Base-by-base conservation (phyloP, 257 asterid genomes). In the Coffea canephora region DNA sequence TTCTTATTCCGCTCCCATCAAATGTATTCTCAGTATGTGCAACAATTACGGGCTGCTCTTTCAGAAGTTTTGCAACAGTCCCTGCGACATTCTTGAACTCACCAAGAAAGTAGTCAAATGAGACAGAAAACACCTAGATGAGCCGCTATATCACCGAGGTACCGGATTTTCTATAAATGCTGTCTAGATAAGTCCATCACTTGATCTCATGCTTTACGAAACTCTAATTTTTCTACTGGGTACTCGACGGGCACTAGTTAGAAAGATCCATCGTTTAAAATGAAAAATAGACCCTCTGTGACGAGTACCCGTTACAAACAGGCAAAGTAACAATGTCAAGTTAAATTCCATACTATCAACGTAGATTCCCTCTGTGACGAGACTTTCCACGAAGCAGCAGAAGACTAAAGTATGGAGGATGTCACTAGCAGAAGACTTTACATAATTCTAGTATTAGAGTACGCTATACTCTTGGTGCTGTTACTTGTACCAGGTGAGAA, bases 1-100 rank as follows among this genome's bases (percentile, higher is more conserved):
- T 90, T 87, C 81, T 87, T 69, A 94, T 88, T 71, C 92, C 97
- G 79, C 90, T 89, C 79, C 99, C 98, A 74, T 94, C 97, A 50
- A 91, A 96, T 12, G 91, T 89, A 74, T 90, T 92, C 88, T 92
- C 97, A 43, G 88, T 90, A 66, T 94, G 99, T 79, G 99, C 99
- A 81, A 96, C 98, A 72, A 96, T 94, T 48, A 88, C 92, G 0
- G 98, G 98, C 74, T 90, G 92, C 74, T 94, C 98, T 80, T 87
- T 89, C 41, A 96, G 97, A 87, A 81, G 84, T 70, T 81, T 84
- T 43, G 85, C 92, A 77, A 89, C 91, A 41, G 74, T 81, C 84
- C 85, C 97, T 2, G 86, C 89, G 13, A 89, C 90, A 82, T 80
- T 85, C 80, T 83, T 89, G 64, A 94, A 94, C 83, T 82, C 91